phyloP scores from a whole-genome alignment of 2,329 filamentous ascomycete species.

The Amphichorda felina region DNA sequence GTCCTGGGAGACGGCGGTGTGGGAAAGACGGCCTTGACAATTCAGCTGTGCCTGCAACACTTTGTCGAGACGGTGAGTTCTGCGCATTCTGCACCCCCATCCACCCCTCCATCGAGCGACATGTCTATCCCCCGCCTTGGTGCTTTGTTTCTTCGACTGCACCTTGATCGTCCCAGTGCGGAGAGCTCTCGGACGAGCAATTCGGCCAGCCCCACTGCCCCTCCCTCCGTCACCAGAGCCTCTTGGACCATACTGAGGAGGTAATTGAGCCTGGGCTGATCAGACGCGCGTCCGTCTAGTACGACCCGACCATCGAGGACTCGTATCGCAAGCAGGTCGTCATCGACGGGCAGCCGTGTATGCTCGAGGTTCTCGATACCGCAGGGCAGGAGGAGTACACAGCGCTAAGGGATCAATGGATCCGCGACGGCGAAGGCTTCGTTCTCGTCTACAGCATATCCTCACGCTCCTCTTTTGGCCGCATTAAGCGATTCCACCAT shows the following conservation, averaged over 20 bases:
- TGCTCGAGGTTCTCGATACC: conserved; percentile 95
- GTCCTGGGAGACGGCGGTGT: conserved; percentile 90
- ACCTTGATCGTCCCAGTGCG: conserved; percentile 2
- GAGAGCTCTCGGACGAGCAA: background rate
- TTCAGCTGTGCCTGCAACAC: conserved; percentile 94
- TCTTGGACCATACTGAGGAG: too few species aligned
- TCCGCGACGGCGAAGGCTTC: conserved; percentile 93
- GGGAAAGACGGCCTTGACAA: conserved; percentile 86
- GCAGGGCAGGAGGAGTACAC: conserved; percentile 98
- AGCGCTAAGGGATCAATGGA: conserved; percentile 94
- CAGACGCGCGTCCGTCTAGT: conserved; percentile 31
- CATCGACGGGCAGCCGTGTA: conserved; percentile 90
- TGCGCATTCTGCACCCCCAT: conserved; percentile 2
- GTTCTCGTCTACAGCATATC: conserved; percentile 98
- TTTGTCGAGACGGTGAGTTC: conserved; percentile 80
- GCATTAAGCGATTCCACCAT: conserved; percentile 91
- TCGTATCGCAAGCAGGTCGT: conserved; percentile 83
- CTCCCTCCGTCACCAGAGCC: background rate
- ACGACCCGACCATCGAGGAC: conserved; percentile 81
- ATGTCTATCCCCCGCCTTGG: background rate
- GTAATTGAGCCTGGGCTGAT: background rate
- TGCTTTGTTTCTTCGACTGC: conserved; percentile 1
- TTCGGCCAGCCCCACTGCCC: background rate
- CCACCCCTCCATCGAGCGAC: conserved; percentile 1
- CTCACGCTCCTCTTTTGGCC: conserved; percentile 85